Evolutionary conservation across 148 eudicot genomes (phyloP).

Genomic region (Cornus controversa): DNA sequence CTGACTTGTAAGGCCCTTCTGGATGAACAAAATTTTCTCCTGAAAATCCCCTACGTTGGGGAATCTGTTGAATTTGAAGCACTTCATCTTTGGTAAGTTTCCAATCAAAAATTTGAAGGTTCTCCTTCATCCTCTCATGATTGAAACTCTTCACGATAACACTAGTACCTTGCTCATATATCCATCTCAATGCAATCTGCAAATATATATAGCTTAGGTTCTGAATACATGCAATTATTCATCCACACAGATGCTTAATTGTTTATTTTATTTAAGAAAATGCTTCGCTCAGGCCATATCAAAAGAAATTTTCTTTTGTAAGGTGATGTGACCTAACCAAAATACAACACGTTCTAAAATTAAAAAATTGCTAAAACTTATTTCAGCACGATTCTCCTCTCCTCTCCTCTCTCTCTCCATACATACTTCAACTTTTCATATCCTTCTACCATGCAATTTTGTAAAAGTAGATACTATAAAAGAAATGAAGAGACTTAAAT

Average conservation of each 20-base stretch:
- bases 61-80: conserved; percentile 3
- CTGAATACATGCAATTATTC: neutral
- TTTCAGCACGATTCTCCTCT: no score
- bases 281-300: no score
- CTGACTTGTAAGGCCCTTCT: conserved; percentile 8
- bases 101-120: conserved; percentile 12
- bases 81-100: conserved; percentile 1
- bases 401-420: no score
- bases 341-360: no score
- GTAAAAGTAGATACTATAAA: no score
- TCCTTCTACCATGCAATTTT: no score
- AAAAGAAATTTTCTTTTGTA: no score
- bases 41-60: neutral
- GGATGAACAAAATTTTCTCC: neutral
- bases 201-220: neutral
- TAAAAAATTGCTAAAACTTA: no score
- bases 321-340: no score
- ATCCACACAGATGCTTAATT: no score
- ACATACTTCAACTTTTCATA: no score
- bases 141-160: conserved; percentile 10
- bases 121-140: neutral
- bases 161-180: conserved; percentile 9
- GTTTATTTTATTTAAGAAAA: neutral
- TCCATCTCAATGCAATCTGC: conserved; percentile 10
- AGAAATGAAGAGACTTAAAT: no score